Percentiles rank a stretch among this genome's conserved stretches.
These are phyloP conservation scores for Arthrobotrys sinensis DNA, from an alignment of 2,329 filamentous ascomycete genomes.

Conservation along the genomic window DNA sequence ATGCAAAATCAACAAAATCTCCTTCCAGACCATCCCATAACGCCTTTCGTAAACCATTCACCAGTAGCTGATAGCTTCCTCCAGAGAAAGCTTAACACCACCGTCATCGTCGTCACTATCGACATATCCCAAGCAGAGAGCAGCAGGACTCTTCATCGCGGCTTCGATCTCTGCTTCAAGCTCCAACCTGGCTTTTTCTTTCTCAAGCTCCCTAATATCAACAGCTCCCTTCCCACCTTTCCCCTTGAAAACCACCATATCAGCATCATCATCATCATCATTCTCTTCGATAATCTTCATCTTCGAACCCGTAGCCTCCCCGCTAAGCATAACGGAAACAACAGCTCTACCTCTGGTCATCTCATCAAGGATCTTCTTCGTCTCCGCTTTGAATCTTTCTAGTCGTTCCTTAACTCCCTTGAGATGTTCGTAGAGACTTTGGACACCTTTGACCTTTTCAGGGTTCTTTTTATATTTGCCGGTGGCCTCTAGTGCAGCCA, in stretches of 20 bases:
- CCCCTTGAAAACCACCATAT: no score
- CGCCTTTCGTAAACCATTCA: background rate
- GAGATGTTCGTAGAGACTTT: conserved; percentile 8
- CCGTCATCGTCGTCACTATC: conserved; percentile 38
- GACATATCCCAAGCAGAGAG: conserved; percentile 30
- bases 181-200: background rate
- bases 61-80: background rate
- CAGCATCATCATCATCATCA: background rate
- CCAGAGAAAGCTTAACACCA: background rate
- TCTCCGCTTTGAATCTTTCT: conserved; percentile 10
- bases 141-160: conserved; percentile 32
- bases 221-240: background rate
- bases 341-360: conserved; percentile 14
- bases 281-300: background rate
- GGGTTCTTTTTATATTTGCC: background rate
- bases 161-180: conserved; percentile 17
- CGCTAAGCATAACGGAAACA: background rate
- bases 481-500: background rate
- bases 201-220: background rate
- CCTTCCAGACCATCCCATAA: background rate
- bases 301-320: no score
- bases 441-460: background rate
- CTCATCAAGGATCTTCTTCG: conserved; percentile 7
- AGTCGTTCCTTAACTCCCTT: background rate
- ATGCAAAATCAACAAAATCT: background rate